Evolutionary conservation across 306 rosid species (phyloP), one percentile per base, ranked within the genome.

Genomic region (Vigna nakashimae): DNA sequence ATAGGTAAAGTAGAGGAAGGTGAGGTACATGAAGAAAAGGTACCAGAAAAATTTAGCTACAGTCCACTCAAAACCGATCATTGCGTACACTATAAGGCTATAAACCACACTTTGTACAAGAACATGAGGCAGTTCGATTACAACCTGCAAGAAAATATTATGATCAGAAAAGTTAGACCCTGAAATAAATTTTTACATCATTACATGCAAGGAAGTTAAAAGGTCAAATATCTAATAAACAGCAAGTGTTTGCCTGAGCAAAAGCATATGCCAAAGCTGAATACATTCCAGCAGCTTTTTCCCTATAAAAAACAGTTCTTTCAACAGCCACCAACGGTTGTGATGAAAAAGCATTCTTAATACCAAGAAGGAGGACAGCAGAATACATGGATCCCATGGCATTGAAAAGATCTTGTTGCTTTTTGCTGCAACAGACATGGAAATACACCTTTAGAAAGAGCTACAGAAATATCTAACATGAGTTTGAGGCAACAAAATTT

Each of bases 251-350:
- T 76, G 48, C 91, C 85, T 87, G 91, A 34, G 82, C 79, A 74
- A 82, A 65, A 55, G 87, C 87, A 78, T 87, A 87, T 11, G 91
- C 72, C 17, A 87, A 71, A 36, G 89, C 67, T 43, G 91, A 77
- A 50, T 87, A 87, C 89, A 82, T 87, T 78, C 91, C 84, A 4
- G 91, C 89, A 9, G 87, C 85, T 30, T 77, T 79, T 82, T 85
- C 91, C 64, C 91, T 87, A 24, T 87, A 87, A 65, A 82, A 87
- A 11, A 87, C 89, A 26, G 82, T 60, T 85, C 89, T 65, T 68
- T 85, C 91, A 1, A 82, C 71, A 22, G 79, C 80, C 40, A 87
- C 82, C 58, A 80, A 46, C 2, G 84, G 89, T 15, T 85, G 89
- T 52, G 59, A 87, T 5, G 85, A 43, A 34, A 60, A 40, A 14